Evolutionary conservation across 31 red algal genomes (phyloP), one percentile per base, ranked within the genome.

Genomic region (Endocladia muricata): DNA sequence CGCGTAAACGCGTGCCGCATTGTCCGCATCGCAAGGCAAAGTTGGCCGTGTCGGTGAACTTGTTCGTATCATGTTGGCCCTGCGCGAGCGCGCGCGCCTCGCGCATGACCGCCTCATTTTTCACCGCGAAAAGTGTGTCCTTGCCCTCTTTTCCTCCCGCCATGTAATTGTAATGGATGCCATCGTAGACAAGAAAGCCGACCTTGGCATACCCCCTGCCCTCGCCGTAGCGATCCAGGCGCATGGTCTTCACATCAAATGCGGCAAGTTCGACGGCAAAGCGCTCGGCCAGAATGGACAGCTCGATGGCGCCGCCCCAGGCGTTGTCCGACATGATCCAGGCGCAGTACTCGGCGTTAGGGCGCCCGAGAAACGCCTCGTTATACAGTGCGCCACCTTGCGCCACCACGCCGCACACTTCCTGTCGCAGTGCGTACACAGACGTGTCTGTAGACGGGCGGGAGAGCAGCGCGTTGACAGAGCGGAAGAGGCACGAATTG

Each of bases 271-370:
- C 80, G 9, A 90, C 49, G 19, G 47, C 41, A 64, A 89, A 94
- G 35, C 90, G 79, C 26, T 40, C 37, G 26, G 86, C 61, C 1
- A 98, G 79, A 47, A 94, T 85, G 26, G 86, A 72, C 1, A 98
- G 77, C 61, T 98, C 96, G 31, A 98, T 98, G 26, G 91, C 96
- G 31, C 96, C 96, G 62, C 96, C 96, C 96, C 96, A 98, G 21
- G 91, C 63, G 44, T 82, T 88, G 19, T 82, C 84, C 30, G 60
- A 41, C 55, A 88, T 54, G 33, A 98, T 94, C 96, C 96, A 98
- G 1, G 35, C 33, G 8, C 69, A 38, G 55, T 98, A 98, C 66
- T 82, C 70, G 9, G 26, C 9, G 48, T 77, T 84, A 25, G 86
- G 47, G 30, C 75, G 57, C 26, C 81, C 91, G 11, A 94, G 58